These are phyloP conservation scores for Penicillium expansum DNA, from an alignment of 2,329 filamentous ascomycete species.

Conservation along the genomic window DNA sequence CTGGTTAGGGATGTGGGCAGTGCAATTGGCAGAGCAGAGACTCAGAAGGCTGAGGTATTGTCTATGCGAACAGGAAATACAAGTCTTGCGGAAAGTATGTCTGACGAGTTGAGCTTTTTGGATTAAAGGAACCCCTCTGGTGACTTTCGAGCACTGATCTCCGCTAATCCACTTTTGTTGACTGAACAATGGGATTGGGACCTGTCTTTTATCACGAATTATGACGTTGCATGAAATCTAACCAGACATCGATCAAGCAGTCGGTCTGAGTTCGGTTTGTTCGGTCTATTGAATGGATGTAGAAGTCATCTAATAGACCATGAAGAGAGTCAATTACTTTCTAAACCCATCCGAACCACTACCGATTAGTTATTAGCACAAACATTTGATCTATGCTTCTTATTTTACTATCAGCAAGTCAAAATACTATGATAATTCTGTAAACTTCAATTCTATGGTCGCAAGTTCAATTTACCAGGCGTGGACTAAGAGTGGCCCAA, in stretches of 20 bases:
- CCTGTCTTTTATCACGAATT: neutral
- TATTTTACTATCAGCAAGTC: neutral
- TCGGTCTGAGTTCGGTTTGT: neutral
- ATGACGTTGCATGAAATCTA: neutral
- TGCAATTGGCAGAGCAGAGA: slow-evolving; percentile 46
- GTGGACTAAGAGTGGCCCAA: slow-evolving; percentile 35
- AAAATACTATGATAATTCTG: neutral
- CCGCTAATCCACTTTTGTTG: neutral
- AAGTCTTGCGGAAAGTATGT: neutral
- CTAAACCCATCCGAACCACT: neutral
- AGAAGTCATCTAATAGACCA: neutral
- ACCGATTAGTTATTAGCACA: neutral
- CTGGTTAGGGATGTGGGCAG: slow-evolving; percentile 45
- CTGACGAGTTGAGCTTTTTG: slow-evolving; percentile 55
- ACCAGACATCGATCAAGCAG: neutral
- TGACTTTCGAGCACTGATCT: neutral
- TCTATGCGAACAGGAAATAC: neutral
- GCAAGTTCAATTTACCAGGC: neutral
- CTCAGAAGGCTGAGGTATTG: slow-evolving; percentile 34
- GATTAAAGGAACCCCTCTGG: slow-evolving; percentile 39
- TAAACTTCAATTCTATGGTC: neutral
- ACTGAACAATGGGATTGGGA: neutral
- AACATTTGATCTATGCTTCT: neutral
- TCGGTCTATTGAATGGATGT: neutral
- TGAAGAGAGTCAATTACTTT: neutral